Evolutionary conservation across 148 eudicot genomes (phyloP).

Genomic region (Salicornia ramosissima): DNA sequence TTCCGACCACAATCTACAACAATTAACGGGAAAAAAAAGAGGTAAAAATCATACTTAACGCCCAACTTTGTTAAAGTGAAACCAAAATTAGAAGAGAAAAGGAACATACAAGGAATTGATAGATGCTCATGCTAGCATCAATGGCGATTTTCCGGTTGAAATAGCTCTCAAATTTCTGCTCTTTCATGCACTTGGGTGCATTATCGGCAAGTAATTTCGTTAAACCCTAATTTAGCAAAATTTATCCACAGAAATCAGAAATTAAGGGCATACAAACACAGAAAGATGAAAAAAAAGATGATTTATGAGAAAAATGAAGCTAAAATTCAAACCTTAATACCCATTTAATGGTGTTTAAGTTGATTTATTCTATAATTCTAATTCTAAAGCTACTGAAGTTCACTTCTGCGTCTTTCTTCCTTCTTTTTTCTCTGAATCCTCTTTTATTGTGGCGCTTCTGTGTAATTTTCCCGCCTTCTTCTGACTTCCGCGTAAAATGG

Average conservation of each 20-base stretch:
- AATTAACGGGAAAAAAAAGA: not conserved
- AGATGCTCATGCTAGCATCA: slow-evolving; percentile 99
- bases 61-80: too few relatives aligned
- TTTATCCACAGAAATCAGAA: slow-evolving; percentile 2
- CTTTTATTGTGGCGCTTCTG: slow-evolving; percentile 6
- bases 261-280: slow-evolving; percentile 2
- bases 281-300: not conserved
- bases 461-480: slow-evolving; percentile 29
- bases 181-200: slow-evolving; percentile 89
- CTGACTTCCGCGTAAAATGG: not conserved
- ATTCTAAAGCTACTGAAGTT: slow-evolving; percentile 4
- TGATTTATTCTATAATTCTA: not conserved
- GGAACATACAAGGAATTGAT: slow-evolving; percentile 75
- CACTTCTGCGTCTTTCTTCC: not conserved
- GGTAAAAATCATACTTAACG: not conserved
- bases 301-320: too few relatives aligned
- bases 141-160: slow-evolving; percentile 83
- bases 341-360: slow-evolving; percentile 22
- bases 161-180: slow-evolving; percentile 97
- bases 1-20: slow-evolving; percentile 84
- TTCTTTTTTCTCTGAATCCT: slow-evolving; percentile 3
- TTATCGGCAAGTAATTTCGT: slow-evolving; percentile 93
- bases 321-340: slow-evolving; percentile 35
- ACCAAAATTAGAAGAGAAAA: not conserved
- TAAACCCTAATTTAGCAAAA: slow-evolving; percentile 62